Evolutionary conservation across 768 basidiomycete species (phyloP), one percentile per base, ranked within the genome.

Genomic region (Tricholoma flavovirens): DNA sequence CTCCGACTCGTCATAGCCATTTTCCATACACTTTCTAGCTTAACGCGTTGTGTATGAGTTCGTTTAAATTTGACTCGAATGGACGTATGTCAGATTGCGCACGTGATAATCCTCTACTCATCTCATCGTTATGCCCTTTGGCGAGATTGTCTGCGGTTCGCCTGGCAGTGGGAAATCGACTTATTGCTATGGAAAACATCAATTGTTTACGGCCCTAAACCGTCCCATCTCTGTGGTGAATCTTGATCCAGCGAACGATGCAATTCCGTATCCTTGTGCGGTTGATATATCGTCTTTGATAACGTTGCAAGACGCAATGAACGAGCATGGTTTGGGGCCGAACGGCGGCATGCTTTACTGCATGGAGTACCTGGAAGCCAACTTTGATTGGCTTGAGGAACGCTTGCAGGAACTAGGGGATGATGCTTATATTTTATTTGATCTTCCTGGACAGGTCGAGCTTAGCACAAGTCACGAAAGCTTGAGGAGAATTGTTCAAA

Each of bases 291-390:
- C 88, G 0, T 83, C 83, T 0, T 81, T 98, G 54, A 90, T 99
- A 68, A 93, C 88, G 0, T 82, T 98, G 35, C 75, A 87, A 49
- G 88, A 93, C 62, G 93, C 83, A 15, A 97, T 98, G 95, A 71
- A 83, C 11, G 83, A 85, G 52, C 83, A 88, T 62, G 82, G 83
- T 0, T 78, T 99, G 1, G 97, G 97, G 0, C 97, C 97, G 0
- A 99, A 99, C 62, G 97, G 97, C 12, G 96, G 83, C 5, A 91
- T 98, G 87, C 71, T 98, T 24, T 98, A 93, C 65, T 96, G 93
- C 67, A 89, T 97, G 82, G 95, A 98, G 66, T 97, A 98, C 65
- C 81, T 99, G 9, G 95, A 98, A 64, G 84, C 78, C n/a, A 98
- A 98, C 69, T 84, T 86, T 60, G 97, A 98, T 69, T 89, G 89